These are phyloP conservation scores for Ustilago tritici DNA, from an alignment of 1,284 basidiomycete genomes.

Conservation along the genomic window DNA sequence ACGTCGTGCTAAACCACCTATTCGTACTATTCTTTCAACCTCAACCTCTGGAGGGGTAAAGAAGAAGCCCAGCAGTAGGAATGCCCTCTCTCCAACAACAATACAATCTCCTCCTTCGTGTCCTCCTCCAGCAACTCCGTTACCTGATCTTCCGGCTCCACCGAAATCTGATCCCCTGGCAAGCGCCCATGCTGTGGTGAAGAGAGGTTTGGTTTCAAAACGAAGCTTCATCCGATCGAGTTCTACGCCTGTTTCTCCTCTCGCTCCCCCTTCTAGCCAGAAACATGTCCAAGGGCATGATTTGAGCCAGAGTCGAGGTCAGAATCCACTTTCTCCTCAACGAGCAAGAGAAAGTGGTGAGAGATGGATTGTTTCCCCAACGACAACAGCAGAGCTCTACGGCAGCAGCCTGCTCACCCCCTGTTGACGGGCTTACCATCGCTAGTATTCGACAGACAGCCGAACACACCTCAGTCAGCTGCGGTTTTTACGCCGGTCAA, in stretches of 20 bases:
- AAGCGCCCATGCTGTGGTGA: too few relatives aligned
- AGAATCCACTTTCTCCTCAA: not conserved
- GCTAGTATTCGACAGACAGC: constrained; percentile 14
- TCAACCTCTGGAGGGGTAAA: not conserved
- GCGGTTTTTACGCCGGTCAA: constrained; percentile 13
- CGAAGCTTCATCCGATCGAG: constrained; percentile 15
- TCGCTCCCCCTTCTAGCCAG: not conserved
- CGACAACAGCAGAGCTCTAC: not conserved
- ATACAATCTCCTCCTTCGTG: constrained; percentile 30
- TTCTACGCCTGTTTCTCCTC: constrained; percentile 22
- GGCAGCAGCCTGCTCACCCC: constrained; percentile 20
- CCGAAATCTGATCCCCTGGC: constrained; percentile 6
- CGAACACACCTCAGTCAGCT: constrained; percentile 21
- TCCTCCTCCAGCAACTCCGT: constrained; percentile 26
- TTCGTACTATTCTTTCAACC: constrained; percentile 16
- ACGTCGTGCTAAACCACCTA: constrained; percentile 36
- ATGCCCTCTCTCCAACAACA: constrained; percentile 7
- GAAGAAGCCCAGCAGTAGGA: constrained; percentile 9
- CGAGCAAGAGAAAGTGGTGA: not conserved
- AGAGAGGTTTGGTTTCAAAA: not conserved
- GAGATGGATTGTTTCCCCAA: not conserved
- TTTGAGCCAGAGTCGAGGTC: constrained; percentile 12
- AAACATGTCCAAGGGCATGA: not conserved
- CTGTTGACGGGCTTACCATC: constrained; percentile 12
- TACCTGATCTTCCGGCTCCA: constrained; percentile 25